Conservation (phyloP, 2,329 filamentous ascomycete species). For the Phialophora verrucosa region DNA sequence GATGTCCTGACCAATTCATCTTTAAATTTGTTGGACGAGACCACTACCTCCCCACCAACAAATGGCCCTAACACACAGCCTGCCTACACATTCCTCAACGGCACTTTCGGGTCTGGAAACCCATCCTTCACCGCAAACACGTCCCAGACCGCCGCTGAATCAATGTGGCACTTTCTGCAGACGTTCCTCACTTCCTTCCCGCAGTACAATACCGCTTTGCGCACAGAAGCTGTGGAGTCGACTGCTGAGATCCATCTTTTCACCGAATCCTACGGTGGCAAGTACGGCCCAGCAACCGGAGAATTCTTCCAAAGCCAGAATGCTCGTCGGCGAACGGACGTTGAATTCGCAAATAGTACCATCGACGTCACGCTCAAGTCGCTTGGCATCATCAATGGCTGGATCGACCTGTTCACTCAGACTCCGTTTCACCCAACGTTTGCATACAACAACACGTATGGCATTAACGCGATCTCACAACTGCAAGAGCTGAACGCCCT, state of each 20-base stretch:
- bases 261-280: conserved; percentile 72
- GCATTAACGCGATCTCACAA: conserved; percentile 59
- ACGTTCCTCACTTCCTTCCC: conserved; percentile 65
- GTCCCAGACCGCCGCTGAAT: conserved; percentile 55
- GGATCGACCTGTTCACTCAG: conserved; percentile 69
- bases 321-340: conserved; percentile 57
- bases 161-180: conserved; percentile 63
- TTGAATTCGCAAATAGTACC: conserved; percentile 46
- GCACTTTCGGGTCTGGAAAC: conserved; percentile 60
- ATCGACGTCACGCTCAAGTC: conserved; percentile 54
- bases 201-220: conserved; percentile 59
- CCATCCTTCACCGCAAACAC: conserved; percentile 43
- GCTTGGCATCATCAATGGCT: conserved; percentile 73
- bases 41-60: conserved; percentile 43
- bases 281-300: conserved; percentile 71
- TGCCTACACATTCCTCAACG: conserved; percentile 57
- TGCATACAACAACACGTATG: conserved; percentile 60
- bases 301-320: conserved; percentile 67
- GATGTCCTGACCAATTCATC: conserved; percentile 52
- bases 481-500: conserved; percentile 39
- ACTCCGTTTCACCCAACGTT: conserved; percentile 48
- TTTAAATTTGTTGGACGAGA: conserved; percentile 46
- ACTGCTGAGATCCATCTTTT: conserved; percentile 67
- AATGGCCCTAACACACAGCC: conserved; percentile 40
- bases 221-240: conserved; percentile 44